Evolutionary conservation across 2,329 filamentous ascomycete genomes (phyloP).

Genomic region (Arthrobotrys conoides): DNA sequence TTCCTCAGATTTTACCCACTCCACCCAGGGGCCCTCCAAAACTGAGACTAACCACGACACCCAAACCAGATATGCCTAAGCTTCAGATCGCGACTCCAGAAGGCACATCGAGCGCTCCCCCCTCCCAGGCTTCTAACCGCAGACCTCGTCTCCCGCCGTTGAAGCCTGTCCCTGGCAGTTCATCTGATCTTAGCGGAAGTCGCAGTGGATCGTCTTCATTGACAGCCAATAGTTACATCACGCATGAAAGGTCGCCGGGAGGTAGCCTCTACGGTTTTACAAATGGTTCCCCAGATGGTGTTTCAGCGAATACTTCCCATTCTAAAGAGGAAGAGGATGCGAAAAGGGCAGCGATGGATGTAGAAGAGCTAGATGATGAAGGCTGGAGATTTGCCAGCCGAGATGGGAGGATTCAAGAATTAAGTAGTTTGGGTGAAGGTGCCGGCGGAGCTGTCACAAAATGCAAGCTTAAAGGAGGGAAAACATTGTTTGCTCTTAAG

Average conservation of each 20-base stretch:
- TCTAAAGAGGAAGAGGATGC: constrained; percentile 60
- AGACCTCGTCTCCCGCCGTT: constrained; percentile 44
- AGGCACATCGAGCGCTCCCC: constrained; percentile 55
- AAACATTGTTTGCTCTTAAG: constrained; percentile 96
- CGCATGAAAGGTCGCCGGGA: constrained; percentile 52
- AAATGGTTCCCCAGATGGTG: constrained; percentile 54
- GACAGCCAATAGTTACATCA: constrained; percentile 51
- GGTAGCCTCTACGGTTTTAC: constrained; percentile 58
- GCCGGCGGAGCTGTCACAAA: constrained; percentile 95
- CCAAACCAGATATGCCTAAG: constrained; percentile 60
- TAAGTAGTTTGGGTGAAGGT: constrained; percentile 92
- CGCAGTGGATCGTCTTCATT: constrained; percentile 39
- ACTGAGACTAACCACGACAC: constrained; percentile 63
- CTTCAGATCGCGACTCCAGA: constrained; percentile 56
- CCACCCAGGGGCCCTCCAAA: constrained; percentile 63
- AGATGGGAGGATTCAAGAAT: constrained; percentile 87
- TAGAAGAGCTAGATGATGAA: constrained; percentile 94
- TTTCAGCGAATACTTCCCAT: constrained; percentile 53
- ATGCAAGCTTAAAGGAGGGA: constrained; percentile 88
- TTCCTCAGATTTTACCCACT: constrained; percentile 53
- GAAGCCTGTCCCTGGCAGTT: constrained; percentile 50
- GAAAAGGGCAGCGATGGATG: constrained; percentile 72
- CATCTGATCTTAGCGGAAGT: constrained; percentile 40
- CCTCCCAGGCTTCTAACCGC: constrained; percentile 47
- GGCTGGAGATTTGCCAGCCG: constrained; percentile 94